Evolutionary conservation across 164 flowering plant genomes (phyloP).

Genomic region (Protea cynaroides): DNA sequence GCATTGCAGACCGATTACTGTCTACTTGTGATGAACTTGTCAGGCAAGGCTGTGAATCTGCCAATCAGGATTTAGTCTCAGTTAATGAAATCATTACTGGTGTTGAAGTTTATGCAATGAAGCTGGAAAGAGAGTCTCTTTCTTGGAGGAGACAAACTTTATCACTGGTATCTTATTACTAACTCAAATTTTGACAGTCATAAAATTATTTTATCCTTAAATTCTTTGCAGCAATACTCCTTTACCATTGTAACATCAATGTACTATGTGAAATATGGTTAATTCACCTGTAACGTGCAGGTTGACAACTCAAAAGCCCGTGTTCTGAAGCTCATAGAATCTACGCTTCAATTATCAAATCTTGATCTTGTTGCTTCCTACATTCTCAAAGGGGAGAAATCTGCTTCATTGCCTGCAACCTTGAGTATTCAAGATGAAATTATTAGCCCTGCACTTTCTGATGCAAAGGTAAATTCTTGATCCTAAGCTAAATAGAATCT

Average conservation of each 20-base stretch:
- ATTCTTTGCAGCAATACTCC: background rate
- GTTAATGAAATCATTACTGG: slow-evolving; percentile 48
- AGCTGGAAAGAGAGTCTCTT: slow-evolving; percentile 70
- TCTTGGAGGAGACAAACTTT: slow-evolving; percentile 49
- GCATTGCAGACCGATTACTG: slow-evolving; percentile 73
- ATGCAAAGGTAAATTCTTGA: slow-evolving; percentile 51
- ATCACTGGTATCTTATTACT: slow-evolving; percentile 49
- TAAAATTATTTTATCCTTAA: background rate
- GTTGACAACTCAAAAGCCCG: slow-evolving; percentile 60
- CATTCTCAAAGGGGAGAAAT: slow-evolving; percentile 54
- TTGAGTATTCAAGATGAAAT: slow-evolving; percentile 63
- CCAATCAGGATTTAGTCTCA: slow-evolving; percentile 55
- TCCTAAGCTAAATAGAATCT: background rate
- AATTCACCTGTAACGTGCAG: slow-evolving; percentile 40
- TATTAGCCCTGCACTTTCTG: slow-evolving; percentile 60
- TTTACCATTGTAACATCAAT: background rate
- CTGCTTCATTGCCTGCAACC: slow-evolving; percentile 44
- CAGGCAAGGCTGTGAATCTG: slow-evolving; percentile 48
- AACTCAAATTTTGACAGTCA: background rate
- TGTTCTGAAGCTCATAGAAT: slow-evolving; percentile 56
- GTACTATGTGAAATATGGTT: background rate
- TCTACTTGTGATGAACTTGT: slow-evolving; percentile 54
- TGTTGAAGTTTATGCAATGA: slow-evolving; percentile 47
- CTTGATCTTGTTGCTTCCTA: slow-evolving; percentile 67
- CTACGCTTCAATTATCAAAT: slow-evolving; percentile 78